Evolutionary conservation across 2,329 filamentous ascomycete genomes (phyloP).

Genomic region (Chrysoporthe puriensis): DNA sequence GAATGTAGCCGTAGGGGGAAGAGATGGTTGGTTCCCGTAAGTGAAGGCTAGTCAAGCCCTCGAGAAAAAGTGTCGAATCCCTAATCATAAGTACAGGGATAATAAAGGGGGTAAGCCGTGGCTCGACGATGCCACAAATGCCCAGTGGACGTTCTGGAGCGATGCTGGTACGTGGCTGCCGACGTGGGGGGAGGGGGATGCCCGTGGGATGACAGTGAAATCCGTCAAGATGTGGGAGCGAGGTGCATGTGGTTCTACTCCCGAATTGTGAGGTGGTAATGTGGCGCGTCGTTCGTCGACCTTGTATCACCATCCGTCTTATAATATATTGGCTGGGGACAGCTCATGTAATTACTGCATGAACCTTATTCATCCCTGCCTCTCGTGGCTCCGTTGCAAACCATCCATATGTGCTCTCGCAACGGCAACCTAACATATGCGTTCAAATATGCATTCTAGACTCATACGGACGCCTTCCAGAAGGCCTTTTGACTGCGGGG

Average conservation of each 20-base stretch:
- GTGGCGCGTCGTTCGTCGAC: background rate
- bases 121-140: conserved; percentile 46
- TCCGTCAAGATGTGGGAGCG: conserved; percentile 53
- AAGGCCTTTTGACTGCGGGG: background rate
- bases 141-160: conserved; percentile 48
- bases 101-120: conserved; percentile 50
- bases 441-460: background rate
- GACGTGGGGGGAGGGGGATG: conserved; percentile 49
- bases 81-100: conserved; percentile 40
- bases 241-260: conserved; percentile 35
- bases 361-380: conserved; percentile 8
- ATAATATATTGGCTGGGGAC: background rate
- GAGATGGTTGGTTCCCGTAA: conserved; percentile 52
- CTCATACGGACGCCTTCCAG: background rate
- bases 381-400: conserved; percentile 1
- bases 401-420: background rate
- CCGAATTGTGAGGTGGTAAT: conserved; percentile 20
- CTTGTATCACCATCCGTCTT: background rate
- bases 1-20: conserved; percentile 54
- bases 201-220: conserved; percentile 49
- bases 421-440: background rate
- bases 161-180: conserved; percentile 47
- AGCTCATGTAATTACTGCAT: background rate
- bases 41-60: conserved; percentile 24
- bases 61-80: background rate